A percentile compares a stretch with the other conserved stretches of the same genome.
phyloP scores from a whole-genome alignment of 768 basidiomycete genomes.

The Trametes elegans region DNA sequence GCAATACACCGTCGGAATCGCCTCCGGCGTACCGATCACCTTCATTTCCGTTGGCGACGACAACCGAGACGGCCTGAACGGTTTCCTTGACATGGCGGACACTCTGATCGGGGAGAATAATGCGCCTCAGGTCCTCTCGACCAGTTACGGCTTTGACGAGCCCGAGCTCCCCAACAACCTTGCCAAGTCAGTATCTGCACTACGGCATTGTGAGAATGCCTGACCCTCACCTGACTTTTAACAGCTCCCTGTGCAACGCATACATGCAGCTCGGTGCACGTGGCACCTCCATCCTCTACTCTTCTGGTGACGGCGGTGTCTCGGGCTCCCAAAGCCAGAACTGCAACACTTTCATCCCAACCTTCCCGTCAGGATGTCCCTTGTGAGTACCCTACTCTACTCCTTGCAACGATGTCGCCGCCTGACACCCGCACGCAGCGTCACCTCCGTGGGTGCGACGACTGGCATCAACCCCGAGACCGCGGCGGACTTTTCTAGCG shows the following conservation, averaged over 20 bases:
- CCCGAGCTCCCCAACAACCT: conserved; percentile 18
- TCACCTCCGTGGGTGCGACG: conserved; percentile 38
- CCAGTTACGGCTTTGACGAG: conserved; percentile 35
- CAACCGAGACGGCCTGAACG: conserved; percentile 29
- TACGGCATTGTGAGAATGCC: not conserved
- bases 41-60: conserved; percentile 35
- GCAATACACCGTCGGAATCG: conserved; percentile 38
- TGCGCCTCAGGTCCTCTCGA: conserved; percentile 33
- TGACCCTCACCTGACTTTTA: not conserved
- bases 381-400: conserved; percentile 23
- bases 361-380: conserved; percentile 37
- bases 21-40: conserved; percentile 29
- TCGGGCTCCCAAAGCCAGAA: conserved; percentile 26
- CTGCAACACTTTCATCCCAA: conserved; percentile 34
- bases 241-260: conserved; percentile 33
- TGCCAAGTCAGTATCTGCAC: conserved; percentile 24
- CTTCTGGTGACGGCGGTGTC: conserved; percentile 39
- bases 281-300: conserved; percentile 36
- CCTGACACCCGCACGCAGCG: conserved; percentile 19
- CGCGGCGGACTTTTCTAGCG: conserved; percentile 32
- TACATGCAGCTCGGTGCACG: conserved; percentile 35
- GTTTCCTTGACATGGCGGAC: conserved; percentile 34
- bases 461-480: conserved; percentile 29
- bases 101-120: conserved; percentile 22
- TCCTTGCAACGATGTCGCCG: not conserved